Percentiles rank a stretch among this genome's conserved stretches.
Conservation (phyloP, 306 rosid species). For the Vigna reflexopilosa region DNA sequence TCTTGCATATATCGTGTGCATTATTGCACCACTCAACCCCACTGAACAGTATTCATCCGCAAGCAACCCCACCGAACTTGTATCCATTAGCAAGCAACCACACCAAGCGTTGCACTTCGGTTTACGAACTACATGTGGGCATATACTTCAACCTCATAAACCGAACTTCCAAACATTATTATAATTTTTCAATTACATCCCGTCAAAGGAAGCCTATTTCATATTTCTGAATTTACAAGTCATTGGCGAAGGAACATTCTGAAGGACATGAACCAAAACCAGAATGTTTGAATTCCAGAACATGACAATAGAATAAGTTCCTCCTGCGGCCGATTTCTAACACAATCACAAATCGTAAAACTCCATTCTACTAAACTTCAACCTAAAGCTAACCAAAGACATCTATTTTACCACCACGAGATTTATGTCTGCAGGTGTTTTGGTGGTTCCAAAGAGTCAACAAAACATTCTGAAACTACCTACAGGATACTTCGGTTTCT, state of each 20-base stretch:
- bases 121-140: conserved; percentile 12
- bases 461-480: conserved; percentile 42
- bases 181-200: conserved; percentile 19
- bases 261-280: conserved; percentile 27
- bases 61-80: neutral
- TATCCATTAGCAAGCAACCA: neutral
- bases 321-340: conserved; percentile 43
- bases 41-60: neutral
- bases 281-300: conserved; percentile 44
- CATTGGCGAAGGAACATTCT: conserved; percentile 33
- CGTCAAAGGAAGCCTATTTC: conserved; percentile 31
- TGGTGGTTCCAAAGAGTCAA: conserved; percentile 31
- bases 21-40: neutral
- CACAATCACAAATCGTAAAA: conserved; percentile 42
- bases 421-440: conserved; percentile 42
- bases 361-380: conserved; percentile 46
- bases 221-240: conserved; percentile 43
- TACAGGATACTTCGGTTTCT: conserved; percentile 21
- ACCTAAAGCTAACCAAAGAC: conserved; percentile 47
- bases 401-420: conserved; percentile 47
- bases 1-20: too few species aligned
- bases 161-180: conserved; percentile 29
- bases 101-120: neutral
- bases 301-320: conserved; percentile 39
- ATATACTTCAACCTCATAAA: neutral